A percentile compares a stretch with the other conserved stretches of the same genome.
phyloP scores from a whole-genome alignment of 768 basidiomycete species.

The Tubosaeta sp. region DNA sequence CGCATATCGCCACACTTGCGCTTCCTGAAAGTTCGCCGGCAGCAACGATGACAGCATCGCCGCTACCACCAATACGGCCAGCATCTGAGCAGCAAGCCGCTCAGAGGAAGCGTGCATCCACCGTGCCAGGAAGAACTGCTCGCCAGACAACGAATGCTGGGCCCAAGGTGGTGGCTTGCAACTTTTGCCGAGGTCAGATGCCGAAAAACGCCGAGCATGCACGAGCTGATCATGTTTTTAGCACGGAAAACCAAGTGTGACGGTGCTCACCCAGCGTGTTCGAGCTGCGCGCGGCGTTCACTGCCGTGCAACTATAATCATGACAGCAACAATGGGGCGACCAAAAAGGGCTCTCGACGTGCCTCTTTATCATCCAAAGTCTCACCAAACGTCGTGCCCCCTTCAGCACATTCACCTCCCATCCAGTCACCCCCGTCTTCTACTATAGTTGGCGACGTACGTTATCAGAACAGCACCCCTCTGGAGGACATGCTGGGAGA shows the following conservation, averaged over 20 bases:
- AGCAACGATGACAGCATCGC: slow-evolving; percentile 56
- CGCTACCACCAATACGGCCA: slow-evolving; percentile 60
- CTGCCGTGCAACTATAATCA: slow-evolving; percentile 80
- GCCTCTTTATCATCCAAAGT: slow-evolving; percentile 49
- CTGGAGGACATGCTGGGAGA: slow-evolving; percentile 39
- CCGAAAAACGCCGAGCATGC: slow-evolving; percentile 3
- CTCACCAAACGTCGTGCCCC: slow-evolving; percentile 17
- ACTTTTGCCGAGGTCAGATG: slow-evolving; percentile 77
- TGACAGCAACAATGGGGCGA: slow-evolving; percentile 38
- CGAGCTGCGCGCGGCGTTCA: slow-evolving; percentile 74
- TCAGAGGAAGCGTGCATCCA: slow-evolving; percentile 65
- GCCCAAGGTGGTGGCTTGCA: slow-evolving; percentile 84
- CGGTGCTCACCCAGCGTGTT: slow-evolving; percentile 79
- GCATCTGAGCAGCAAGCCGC: slow-evolving; percentile 65
- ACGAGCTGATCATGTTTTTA: slow-evolving; percentile 24
- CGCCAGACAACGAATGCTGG: slow-evolving; percentile 64
- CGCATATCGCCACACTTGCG: slow-evolving; percentile 68
- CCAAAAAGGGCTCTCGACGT: slow-evolving; percentile 43
- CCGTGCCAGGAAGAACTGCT: slow-evolving; percentile 58
- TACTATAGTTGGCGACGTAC: slow-evolving; percentile 31
- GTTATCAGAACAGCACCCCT: slow-evolving; percentile 32
- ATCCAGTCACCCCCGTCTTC: slow-evolving; percentile 51
- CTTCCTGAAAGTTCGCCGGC: slow-evolving; percentile 54
- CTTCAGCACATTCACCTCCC: slow-evolving; percentile 46
- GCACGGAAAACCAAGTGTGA: slow-evolving; percentile 90